Conservation (phyloP, 108 stramenopile genomes). For the Epithemia pelagica region DNA sequence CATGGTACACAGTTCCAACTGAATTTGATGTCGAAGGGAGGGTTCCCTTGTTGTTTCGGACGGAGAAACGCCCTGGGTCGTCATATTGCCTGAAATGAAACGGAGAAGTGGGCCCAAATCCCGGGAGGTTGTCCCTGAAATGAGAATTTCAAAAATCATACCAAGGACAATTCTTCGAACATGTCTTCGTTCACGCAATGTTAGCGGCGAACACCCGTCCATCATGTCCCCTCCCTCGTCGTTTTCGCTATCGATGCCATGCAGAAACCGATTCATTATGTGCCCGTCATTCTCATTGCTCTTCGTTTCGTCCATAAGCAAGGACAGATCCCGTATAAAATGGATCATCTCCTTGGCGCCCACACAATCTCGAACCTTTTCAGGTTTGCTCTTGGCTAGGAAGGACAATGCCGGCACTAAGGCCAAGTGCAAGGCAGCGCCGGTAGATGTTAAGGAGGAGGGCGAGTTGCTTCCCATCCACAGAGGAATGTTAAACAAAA, state of each 20-base stretch:
- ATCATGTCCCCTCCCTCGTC: background rate
- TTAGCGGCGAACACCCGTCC: background rate
- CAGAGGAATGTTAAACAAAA: conserved; percentile 67
- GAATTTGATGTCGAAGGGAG: conserved; percentile 7
- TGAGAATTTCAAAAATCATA: conserved; percentile 46
- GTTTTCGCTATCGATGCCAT: too few species aligned
- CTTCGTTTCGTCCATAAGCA: background rate
- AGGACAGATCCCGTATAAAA: background rate
- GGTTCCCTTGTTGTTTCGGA: background rate
- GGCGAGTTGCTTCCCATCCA: conserved; percentile 39
- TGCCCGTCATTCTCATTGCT: background rate
- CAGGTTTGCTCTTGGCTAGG: conserved; percentile 41
- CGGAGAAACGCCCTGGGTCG: background rate
- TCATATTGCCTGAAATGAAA: conserved; percentile 41
- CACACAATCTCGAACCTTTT: conserved; percentile 58
- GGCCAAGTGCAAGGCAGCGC: conserved; percentile 28
- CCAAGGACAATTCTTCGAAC: conserved; percentile 44
- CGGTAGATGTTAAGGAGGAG: conserved; percentile 1
- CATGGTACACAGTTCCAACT: conserved; percentile 24
- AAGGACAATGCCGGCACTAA: conserved; percentile 58
- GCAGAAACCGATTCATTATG: background rate
- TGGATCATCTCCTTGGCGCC: conserved; percentile 37
- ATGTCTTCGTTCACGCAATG: conserved; percentile 22
- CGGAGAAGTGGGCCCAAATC: conserved; percentile 41
- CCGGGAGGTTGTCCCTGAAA: conserved; percentile 20